Base-by-base conservation (phyloP, 805 yeast genomes). In the Monosporozyma unispora region DNA sequence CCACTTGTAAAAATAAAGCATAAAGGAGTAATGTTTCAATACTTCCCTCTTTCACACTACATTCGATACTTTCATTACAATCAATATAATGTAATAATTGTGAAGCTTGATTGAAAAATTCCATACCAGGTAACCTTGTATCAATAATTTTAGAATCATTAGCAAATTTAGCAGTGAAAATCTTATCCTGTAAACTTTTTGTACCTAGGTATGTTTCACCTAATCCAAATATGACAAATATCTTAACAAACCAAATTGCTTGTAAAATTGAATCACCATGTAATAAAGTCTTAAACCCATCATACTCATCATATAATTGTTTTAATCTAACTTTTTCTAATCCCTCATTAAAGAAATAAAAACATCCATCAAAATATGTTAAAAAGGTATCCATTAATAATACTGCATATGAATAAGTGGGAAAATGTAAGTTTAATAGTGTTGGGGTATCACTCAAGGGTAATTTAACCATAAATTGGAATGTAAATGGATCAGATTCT, bases 201-300 rank as follows among this genome's bases (percentile, higher is more conserved):
- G 84, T 83, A 1, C 91, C 91, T 35, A 84, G 64, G 58, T 85
- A 85, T 87, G 85, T 84, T 61, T 85, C 95, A 16, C 95, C 93
- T 45, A 80, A 76, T 4, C 91, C 87, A 63, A 85, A 84, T 22
- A 85, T 82, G 47, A 85, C 65, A 21, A 85, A 61, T 5, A 84
- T 76, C 62, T 85, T 85, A 68, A 91, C 84, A 57, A 83, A 83
- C 88, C 90, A 85, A 44, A 85, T 83, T 0, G 89, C 81, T 61
- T 84, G 88, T 48, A 83, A 69, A 27, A 82, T 78, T 5, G 85
- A 76, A 53, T 82, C 76, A 4, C 66, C 63, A 21, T 44, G 21
- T 11, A 44, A 22, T 7, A 39, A 2, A 11, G 14, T 11, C 12
- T 39, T 19, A 12, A 19, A 39, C 8, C 42, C 42, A 29, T 70